Evolutionary conservation across 768 basidiomycete genomes (phyloP).

Genomic region (Hirschioporus abietinus): DNA sequence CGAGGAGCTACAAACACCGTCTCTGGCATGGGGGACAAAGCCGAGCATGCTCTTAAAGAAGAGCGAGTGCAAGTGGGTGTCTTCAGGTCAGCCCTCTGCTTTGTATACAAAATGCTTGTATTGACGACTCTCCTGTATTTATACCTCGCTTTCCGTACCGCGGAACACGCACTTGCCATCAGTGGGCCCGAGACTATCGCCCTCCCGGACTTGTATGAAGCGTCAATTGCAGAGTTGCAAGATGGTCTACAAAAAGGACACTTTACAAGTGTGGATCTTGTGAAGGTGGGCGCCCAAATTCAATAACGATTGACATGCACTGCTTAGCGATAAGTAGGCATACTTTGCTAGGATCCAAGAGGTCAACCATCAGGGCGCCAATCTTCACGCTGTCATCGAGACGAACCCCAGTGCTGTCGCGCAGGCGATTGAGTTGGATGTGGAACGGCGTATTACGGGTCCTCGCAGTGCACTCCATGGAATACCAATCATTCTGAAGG

Average conservation of each 20-base stretch:
- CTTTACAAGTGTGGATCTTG: slow-evolving; percentile 37
- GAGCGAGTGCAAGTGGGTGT: neutral
- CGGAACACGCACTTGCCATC: neutral
- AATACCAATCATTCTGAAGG: slow-evolving; percentile 33
- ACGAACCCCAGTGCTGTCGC: slow-evolving; percentile 32
- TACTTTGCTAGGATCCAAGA: slow-evolving; percentile 39
- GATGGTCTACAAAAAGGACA: slow-evolving; percentile 27
- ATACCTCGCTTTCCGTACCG: neutral
- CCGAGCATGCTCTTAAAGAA: neutral
- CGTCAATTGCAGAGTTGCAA: slow-evolving; percentile 34
- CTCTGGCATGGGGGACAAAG: neutral
- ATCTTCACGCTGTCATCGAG: slow-evolving; percentile 35
- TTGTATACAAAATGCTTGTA: neutral
- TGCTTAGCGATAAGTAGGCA: slow-evolving; percentile 22
- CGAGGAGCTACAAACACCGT: neutral
- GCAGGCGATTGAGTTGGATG: slow-evolving; percentile 30
- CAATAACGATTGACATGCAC: neutral
- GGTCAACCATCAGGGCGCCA: slow-evolving; percentile 34
- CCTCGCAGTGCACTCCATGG: slow-evolving; percentile 31
- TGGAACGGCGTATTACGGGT: slow-evolving; percentile 24
- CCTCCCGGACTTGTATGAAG: slow-evolving; percentile 38
- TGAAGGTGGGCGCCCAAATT: slow-evolving; percentile 25
- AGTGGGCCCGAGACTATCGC: neutral
- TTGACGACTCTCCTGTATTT: neutral
- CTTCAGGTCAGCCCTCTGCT: neutral